A percentile compares a stretch with the other conserved stretches of the same genome.
These are phyloP conservation scores for Chloranthus sessilifolius DNA, from an alignment of 164 flowering plant species.

Conservation along the genomic window DNA sequence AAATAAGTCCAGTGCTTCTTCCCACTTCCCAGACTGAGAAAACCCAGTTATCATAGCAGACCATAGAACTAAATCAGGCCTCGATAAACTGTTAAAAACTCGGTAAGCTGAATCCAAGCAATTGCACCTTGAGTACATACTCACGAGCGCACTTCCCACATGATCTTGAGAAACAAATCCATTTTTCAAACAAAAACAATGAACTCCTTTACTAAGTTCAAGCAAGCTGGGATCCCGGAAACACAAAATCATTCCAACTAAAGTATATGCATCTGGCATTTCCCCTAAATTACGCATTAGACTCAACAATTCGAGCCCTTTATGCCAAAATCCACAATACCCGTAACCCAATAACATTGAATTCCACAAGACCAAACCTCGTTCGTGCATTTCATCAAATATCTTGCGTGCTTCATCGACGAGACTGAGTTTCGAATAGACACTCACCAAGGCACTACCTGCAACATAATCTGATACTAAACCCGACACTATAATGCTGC, in stretches of 20 bases:
- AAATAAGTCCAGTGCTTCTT: slow-evolving; percentile 37
- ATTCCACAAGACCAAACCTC: slow-evolving; percentile 73
- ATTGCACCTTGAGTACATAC: slow-evolving; percentile 63
- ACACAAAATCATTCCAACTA: slow-evolving; percentile 53
- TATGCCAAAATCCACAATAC: slow-evolving; percentile 37
- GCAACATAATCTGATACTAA: slow-evolving; percentile 39
- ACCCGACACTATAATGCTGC: slow-evolving; percentile 40
- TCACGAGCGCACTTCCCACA: slow-evolving; percentile 59
- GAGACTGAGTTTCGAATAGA: slow-evolving; percentile 53
- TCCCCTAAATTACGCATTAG: slow-evolving; percentile 38
- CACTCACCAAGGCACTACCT: slow-evolving; percentile 62
- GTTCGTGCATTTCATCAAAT: slow-evolving; percentile 38
- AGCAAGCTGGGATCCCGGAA: slow-evolving; percentile 29
- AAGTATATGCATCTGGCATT: slow-evolving; percentile 57
- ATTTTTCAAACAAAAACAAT: slow-evolving; percentile 53
- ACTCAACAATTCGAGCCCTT: slow-evolving; percentile 38
- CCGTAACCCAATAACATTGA: slow-evolving; percentile 59
- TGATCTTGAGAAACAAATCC: slow-evolving; percentile 44
- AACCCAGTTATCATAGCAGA: slow-evolving; percentile 68
- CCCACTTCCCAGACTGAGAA: slow-evolving; percentile 42
- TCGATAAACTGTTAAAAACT: slow-evolving; percentile 35
- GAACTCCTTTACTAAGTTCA: slow-evolving; percentile 43
- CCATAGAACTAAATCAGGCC: slow-evolving; percentile 75
- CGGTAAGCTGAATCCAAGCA: slow-evolving; percentile 44
- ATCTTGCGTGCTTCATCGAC: slow-evolving; percentile 49